These are phyloP conservation scores for Pyracantha coccinea DNA, from an alignment of 331 rosid genomes.

Conservation along the genomic window DNA sequence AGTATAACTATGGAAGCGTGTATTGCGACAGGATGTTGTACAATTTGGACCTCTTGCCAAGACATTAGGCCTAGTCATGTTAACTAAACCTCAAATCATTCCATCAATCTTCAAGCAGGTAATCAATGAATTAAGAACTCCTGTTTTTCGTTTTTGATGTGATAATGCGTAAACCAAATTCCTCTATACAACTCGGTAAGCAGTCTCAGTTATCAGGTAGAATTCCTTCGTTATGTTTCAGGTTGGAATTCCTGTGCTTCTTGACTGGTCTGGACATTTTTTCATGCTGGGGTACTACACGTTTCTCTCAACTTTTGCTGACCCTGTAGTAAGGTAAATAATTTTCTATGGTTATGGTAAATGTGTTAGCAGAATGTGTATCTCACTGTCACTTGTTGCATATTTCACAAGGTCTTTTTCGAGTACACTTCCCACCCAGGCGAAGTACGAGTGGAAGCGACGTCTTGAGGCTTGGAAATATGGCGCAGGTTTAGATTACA, in stretches of 20 bases:
- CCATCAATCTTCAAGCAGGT: constrained; percentile 95
- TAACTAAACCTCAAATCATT: constrained; percentile 73
- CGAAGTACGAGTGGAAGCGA: constrained; percentile 61
- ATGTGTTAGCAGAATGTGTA: not conserved
- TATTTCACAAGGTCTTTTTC: constrained; percentile 46
- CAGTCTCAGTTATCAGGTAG: not conserved
- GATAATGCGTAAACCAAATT: not conserved
- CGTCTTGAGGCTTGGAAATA: constrained; percentile 91
- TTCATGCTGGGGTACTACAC: constrained; percentile 77
- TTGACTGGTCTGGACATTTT: constrained; percentile 80
- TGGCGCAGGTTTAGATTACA: constrained; percentile 92
- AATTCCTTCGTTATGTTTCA: constrained; percentile 17
- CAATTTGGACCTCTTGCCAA: constrained; percentile 88
- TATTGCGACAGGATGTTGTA: constrained; percentile 74
- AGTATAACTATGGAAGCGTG: not conserved
- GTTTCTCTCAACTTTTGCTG: constrained; percentile 57
- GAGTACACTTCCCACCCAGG: constrained; percentile 43
- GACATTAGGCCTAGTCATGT: constrained; percentile 85
- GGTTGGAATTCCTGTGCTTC: constrained; percentile 84
- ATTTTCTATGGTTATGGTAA: not conserved
- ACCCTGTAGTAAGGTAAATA: constrained; percentile 68
- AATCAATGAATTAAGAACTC: constrained; percentile 2
- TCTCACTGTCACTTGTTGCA: constrained; percentile 14
- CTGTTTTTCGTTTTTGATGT: not conserved
- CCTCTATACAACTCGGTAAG: not conserved